Percentiles rank a stretch among this genome's conserved stretches.
phyloP scores from a whole-genome alignment of 352 stramenopile species.

The Globisporangium iwayamae region DNA sequence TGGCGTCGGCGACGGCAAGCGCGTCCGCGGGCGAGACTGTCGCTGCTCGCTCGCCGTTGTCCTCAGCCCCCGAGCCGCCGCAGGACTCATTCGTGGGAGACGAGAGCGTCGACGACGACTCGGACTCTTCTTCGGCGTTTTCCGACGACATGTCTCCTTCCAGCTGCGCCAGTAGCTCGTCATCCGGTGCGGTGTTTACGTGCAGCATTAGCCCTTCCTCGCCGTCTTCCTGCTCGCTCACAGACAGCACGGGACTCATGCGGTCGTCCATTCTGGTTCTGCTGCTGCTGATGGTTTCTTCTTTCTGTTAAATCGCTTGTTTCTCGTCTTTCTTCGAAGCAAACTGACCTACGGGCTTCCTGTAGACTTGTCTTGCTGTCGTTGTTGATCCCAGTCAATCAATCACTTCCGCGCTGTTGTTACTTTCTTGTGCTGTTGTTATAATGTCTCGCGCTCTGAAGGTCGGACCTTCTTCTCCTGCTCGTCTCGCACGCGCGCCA shows the following conservation, averaged over 20 bases:
- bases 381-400: not conserved
- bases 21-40: constrained; percentile 7
- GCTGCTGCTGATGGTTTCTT: not conserved
- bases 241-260: constrained; percentile 7
- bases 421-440: not conserved
- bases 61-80: constrained; percentile 12
- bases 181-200: not conserved
- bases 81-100: constrained; percentile 14
- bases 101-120: not conserved
- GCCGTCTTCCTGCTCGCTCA: not conserved
- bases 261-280: not conserved
- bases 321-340: not conserved
- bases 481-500: not conserved
- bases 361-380: not conserved
- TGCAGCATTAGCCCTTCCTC: constrained; percentile 1
- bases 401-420: not conserved
- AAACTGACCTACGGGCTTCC: not conserved
- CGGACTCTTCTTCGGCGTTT: not conserved
- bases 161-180: not conserved
- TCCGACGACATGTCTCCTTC: constrained; percentile 6
- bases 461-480: constrained; percentile 7
- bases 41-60: constrained; percentile 17
- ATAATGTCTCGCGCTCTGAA: constrained; percentile 3
- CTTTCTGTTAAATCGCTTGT: not conserved
- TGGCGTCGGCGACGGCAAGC: not conserved